phyloP scores from a whole-genome alignment of 1,139 yeast species.

The Sugiyamaella grinbergsii region DNA sequence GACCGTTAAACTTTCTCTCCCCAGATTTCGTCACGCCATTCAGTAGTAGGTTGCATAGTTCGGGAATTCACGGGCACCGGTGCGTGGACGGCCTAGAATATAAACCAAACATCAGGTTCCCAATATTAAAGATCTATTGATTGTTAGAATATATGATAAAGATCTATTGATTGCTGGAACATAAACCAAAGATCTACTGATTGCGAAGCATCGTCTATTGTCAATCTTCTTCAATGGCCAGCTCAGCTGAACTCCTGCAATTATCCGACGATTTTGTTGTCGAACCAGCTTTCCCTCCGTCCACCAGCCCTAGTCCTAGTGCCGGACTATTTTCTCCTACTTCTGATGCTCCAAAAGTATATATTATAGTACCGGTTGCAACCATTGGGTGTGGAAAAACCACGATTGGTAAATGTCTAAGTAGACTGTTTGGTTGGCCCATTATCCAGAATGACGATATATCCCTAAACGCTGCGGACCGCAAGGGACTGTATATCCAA shows the following conservation, averaged over 20 bases:
- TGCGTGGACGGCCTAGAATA: too few relatives aligned
- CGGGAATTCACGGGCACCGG: too few relatives aligned
- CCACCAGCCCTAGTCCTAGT: neutral
- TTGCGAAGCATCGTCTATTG: too few relatives aligned
- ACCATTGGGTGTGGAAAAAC: slow-evolving; percentile 91
- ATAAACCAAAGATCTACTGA: too few relatives aligned
- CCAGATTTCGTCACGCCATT: too few relatives aligned
- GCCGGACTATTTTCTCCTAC: neutral
- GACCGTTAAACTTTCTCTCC: too few relatives aligned
- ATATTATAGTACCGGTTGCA: slow-evolving; percentile 70
- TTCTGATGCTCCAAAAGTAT: slow-evolving; percentile 33
- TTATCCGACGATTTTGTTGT: slow-evolving; percentile 6
- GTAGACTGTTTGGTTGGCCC: slow-evolving; percentile 56
- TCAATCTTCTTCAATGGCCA: slow-evolving; percentile 8
- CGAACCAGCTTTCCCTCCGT: slow-evolving; percentile 7
- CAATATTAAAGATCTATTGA: too few relatives aligned
- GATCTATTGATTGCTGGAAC: too few relatives aligned
- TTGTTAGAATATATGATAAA: too few relatives aligned
- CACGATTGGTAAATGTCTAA: slow-evolving; percentile 62
- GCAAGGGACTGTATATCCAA: slow-evolving; percentile 27
- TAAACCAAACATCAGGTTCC: too few relatives aligned
- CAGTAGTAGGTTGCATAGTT: too few relatives aligned
- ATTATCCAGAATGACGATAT: slow-evolving; percentile 68
- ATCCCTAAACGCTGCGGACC: slow-evolving; percentile 48
- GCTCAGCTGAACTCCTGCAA: slow-evolving; percentile 14